phyloP scores from a whole-genome alignment of 2,329 filamentous ascomycete species.

The Talaromyces rugulosus region DNA sequence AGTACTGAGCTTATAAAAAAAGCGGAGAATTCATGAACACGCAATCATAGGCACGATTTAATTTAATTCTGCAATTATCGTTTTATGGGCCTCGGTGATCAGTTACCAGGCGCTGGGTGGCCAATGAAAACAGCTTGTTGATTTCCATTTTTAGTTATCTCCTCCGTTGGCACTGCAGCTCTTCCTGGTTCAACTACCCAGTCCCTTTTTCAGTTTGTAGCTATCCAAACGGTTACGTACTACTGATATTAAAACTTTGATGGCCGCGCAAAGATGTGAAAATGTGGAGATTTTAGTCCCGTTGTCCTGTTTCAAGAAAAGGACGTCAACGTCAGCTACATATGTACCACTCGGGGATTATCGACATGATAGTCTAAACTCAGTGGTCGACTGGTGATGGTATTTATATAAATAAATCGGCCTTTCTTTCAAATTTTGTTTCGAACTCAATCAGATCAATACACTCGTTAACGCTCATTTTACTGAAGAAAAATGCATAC shows the following conservation, averaged over 20 bases:
- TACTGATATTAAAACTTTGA: neutral
- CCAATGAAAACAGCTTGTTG: neutral
- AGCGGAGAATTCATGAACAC: neutral
- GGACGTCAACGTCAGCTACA: neutral
- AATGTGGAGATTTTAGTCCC: neutral
- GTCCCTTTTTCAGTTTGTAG: neutral
- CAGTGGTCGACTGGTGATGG: neutral
- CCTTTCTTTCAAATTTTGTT: neutral
- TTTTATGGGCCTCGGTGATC: neutral
- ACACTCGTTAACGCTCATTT: neutral
- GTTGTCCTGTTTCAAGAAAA: neutral
- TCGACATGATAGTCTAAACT: neutral
- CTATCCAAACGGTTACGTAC: neutral
- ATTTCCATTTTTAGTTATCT: neutral
- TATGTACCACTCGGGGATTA: neutral
- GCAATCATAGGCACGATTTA: neutral
- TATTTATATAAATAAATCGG: neutral
- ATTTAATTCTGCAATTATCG: neutral
- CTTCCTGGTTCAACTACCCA: neutral
- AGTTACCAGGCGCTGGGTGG: neutral
- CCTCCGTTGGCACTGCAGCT: neutral
- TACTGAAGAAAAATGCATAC: neutral
- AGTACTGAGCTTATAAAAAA: neutral
- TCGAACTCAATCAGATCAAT: neutral
- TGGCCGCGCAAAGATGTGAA: neutral